These are phyloP conservation scores for Cladosporium sp. DNA, from an alignment of 2,329 filamentous ascomycete genomes.

Conservation along the genomic window DNA sequence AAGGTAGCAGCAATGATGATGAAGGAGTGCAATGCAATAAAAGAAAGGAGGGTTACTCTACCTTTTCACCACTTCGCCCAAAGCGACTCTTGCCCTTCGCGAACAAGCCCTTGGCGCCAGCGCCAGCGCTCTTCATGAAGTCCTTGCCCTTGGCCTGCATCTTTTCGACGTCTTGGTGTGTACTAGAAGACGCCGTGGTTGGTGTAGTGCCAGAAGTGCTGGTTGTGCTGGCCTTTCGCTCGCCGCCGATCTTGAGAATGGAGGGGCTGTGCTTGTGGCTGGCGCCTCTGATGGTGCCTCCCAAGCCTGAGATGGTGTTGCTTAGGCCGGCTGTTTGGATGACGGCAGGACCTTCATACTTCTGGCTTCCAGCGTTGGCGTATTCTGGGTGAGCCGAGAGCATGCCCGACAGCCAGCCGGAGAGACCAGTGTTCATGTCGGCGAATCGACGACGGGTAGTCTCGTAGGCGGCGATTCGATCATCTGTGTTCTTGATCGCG, in stretches of 20 bases:
- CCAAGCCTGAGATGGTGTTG: constrained; percentile 12
- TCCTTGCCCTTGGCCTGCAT: constrained; percentile 86
- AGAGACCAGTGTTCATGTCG: constrained; percentile 72
- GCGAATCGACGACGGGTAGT: constrained; percentile 72
- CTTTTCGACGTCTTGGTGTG: constrained; percentile 33
- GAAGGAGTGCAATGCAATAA: constrained; percentile 1
- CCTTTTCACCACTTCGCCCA: constrained; percentile 67
- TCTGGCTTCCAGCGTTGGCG: constrained; percentile 44
- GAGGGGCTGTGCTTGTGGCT: constrained; percentile 31
- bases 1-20: constrained; percentile 22
- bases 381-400: constrained; percentile 57
- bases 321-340: constrained; percentile 5
- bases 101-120: constrained; percentile 86
- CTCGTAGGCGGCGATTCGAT: constrained; percentile 74
- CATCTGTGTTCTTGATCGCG: constrained; percentile 62
- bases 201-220: constrained; percentile 5
- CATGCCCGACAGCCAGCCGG: constrained; percentile 57
- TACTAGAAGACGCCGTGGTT: constrained; percentile 27
- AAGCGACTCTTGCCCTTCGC: constrained; percentile 89
- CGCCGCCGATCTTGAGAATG: constrained; percentile 22
- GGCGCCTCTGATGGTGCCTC: constrained; percentile 25
- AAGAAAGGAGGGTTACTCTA: constrained; percentile 69
- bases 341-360: constrained; percentile 35
- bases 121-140: constrained; percentile 80
- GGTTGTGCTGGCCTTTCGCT: constrained; percentile 20